Percentiles rank a stretch among this genome's conserved stretches.
phyloP scores from a whole-genome alignment of 2,329 filamentous ascomycete species.

The Fusarium piperis region DNA sequence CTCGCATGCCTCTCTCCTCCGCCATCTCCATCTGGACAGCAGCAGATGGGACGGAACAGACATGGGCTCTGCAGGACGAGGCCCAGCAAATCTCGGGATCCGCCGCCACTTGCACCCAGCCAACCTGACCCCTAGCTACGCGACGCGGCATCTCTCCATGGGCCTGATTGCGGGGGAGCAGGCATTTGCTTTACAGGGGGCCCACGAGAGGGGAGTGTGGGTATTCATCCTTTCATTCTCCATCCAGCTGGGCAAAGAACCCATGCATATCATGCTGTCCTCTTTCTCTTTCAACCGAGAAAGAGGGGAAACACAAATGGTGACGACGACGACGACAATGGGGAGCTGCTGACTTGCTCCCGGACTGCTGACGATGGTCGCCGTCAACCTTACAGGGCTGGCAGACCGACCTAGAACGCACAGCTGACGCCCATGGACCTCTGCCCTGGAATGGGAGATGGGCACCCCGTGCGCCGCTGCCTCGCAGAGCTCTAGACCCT shows the following conservation, averaged over 20 bases:
- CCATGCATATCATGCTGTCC: slow-evolving; percentile 23
- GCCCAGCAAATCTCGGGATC: slow-evolving; percentile 8
- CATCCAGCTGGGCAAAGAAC: background rate
- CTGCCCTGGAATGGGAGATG: slow-evolving; percentile 16
- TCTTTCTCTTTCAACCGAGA: slow-evolving; percentile 8
- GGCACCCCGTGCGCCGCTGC: slow-evolving; percentile 6
- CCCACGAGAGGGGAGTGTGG: slow-evolving; percentile 20
- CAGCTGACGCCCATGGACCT: slow-evolving; percentile 32
- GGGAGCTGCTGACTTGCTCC: slow-evolving; percentile 7
- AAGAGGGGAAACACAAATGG: background rate
- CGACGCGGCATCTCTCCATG: slow-evolving; percentile 13
- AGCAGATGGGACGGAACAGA: no score
- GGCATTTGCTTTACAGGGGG: slow-evolving; percentile 27
- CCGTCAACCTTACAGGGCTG: background rate
- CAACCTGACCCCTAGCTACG: background rate
- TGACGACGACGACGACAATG: background rate
- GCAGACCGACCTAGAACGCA: slow-evolving; percentile 11
- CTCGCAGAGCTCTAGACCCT: slow-evolving; percentile 18
- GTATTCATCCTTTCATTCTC: slow-evolving; percentile 13
- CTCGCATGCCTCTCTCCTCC: slow-evolving; percentile 1
- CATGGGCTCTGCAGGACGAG: background rate
- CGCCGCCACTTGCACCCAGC: slow-evolving; percentile 22
- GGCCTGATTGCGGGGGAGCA: slow-evolving; percentile 34
- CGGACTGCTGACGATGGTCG: slow-evolving; percentile 16
- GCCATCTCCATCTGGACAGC: background rate